Evolutionary conservation across 192 early-diverging fungal species (phyloP), one percentile per base, ranked within the genome.

Genomic region (Podila epigama): DNA sequence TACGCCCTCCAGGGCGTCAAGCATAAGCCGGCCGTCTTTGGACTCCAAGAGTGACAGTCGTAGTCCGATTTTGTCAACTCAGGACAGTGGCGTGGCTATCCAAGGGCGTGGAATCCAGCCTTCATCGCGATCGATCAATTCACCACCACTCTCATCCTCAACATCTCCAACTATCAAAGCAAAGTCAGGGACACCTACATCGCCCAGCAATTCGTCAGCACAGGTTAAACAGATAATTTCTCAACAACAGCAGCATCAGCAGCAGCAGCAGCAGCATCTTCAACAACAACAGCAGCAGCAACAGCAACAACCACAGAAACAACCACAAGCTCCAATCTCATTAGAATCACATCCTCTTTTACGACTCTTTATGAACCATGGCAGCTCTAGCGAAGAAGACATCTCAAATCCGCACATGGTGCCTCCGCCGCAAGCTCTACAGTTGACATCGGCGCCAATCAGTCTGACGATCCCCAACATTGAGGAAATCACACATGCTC

Each of bases 311-410:
- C 56, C 57, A 42, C 42, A 36, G 20, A 66, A 62, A 28, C 56
- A 64, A 11, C 71, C 67, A n/a, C 60, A 37, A 16, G 27, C 60
- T 7, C 52, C 51, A 31, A 68, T 68, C 20, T 64, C 73, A 2
- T 61, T 68, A 10, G 73, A 68, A 33, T 68, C 73, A 8, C 73
- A 77, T n/a, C 73, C 66, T 4, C 61, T 77, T 6, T 41, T 77
- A 22, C 65, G 56, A 51, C 31, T 77, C 16, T 77, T 77, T 29
- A 58, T 77, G 66, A 53, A 77, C n/a, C 53, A 63, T 27, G 68
- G 68, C 22, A 77, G 73, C 32, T 54, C 73, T 5, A 77, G 73
- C n/a, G 73, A 68, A 18, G 73, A 77, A 39, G 73, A 77, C 37
- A 39, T 68, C 0, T 68, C 73, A 18, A 52, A 36, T 44, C 54